Percentiles rank a stretch among this genome's conserved stretches.
phyloP scores from a whole-genome alignment of 164 flowering plant genomes.

The Magnolia sinica region DNA sequence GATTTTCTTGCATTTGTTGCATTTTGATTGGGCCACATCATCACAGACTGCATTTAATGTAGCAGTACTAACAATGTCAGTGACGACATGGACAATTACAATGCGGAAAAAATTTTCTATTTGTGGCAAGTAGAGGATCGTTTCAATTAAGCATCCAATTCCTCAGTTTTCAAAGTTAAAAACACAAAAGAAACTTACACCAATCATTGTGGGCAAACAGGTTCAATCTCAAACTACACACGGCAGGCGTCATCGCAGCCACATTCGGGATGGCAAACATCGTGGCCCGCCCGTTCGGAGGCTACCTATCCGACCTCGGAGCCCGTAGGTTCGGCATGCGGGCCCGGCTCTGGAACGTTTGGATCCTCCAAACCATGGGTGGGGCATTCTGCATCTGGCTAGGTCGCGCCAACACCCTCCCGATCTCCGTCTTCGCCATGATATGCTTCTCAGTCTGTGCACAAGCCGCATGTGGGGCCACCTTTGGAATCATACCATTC shows the following conservation, averaged over 20 bases:
- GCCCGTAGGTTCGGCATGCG: conserved; percentile 59
- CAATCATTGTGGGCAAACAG: conserved; percentile 12
- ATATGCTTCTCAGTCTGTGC: conserved; percentile 67
- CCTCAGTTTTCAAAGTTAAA: neutral
- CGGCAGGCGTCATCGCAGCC: conserved; percentile 71
- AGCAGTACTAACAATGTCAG: too few relatives aligned
- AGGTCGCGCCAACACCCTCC: conserved; percentile 56
- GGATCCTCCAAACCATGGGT: conserved; percentile 72
- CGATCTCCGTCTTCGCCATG: conserved; percentile 55
- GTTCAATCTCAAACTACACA: conserved; percentile 68
- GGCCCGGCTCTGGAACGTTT: conserved; percentile 64
- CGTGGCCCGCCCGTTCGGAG: conserved; percentile 67
- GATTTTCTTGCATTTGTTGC: too few relatives aligned
- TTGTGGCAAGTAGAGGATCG: too few relatives aligned
- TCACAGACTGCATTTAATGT: too few relatives aligned
- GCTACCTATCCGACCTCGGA: conserved; percentile 52
- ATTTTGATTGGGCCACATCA: too few relatives aligned
- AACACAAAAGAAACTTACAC: neutral
- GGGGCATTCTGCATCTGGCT: conserved; percentile 71
- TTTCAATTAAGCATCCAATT: too few relatives aligned
- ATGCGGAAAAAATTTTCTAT: too few relatives aligned
- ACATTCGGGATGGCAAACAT: conserved; percentile 75
- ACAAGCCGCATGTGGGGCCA: conserved; percentile 76
- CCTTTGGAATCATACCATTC: conserved; percentile 71
- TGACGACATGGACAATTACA: too few relatives aligned